These are phyloP conservation scores for Magnolia changhungtana DNA, from an alignment of 164 flowering plant species.

Conservation along the genomic window DNA sequence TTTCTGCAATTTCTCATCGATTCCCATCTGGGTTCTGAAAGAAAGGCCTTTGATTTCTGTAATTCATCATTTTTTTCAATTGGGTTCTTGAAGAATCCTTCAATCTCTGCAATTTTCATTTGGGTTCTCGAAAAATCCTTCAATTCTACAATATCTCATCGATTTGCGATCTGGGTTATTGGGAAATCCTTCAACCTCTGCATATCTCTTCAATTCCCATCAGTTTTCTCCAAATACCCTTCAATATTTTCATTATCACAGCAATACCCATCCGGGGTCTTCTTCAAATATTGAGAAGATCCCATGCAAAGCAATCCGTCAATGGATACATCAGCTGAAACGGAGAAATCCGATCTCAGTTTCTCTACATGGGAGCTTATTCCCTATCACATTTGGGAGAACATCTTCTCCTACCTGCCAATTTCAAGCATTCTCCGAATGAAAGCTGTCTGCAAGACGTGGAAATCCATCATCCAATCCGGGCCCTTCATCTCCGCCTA, in stretches of 20 bases:
- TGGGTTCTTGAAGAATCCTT: neutral
- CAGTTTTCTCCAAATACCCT: neutral
- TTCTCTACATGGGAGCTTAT: conserved; percentile 9
- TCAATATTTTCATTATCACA: neutral
- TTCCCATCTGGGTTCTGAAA: neutral
- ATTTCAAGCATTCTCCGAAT: conserved; percentile 5
- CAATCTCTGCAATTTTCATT: neutral
- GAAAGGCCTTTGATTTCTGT: neutral
- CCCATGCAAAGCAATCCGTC: neutral
- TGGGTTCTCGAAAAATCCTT: neutral
- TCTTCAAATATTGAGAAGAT: neutral
- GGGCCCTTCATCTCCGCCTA: conserved; percentile 7
- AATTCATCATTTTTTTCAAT: neutral
- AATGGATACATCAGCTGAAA: neutral
- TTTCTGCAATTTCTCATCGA: neutral
- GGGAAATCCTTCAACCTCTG: neutral
- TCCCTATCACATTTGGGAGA: conserved; percentile 17
- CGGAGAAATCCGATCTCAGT: neutral
- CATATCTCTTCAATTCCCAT: neutral
- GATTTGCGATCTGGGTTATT: neutral
- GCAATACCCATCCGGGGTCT: neutral
- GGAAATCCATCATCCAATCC: conserved; percentile 15
- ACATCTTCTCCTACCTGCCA: conserved; percentile 12
- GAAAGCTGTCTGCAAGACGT: conserved; percentile 16
- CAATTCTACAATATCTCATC: neutral